Evolutionary conservation across 2,329 filamentous ascomycete genomes (phyloP).

Genomic region (Plenodomus lindquistii): DNA sequence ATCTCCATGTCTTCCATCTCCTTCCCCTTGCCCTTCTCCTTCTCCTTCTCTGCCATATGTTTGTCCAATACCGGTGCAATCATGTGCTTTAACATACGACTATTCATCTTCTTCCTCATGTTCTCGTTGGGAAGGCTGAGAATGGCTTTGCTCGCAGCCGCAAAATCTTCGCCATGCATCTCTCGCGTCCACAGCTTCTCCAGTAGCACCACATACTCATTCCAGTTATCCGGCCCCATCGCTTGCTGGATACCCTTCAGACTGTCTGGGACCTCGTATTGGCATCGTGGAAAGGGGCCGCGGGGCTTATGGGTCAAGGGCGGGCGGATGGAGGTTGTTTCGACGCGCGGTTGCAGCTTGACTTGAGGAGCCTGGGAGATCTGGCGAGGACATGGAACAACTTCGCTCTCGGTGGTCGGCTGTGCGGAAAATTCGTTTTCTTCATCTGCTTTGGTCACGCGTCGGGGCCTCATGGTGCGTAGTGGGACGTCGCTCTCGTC

Average conservation of each 20-base stretch:
- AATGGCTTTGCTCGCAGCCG: slow-evolving; percentile 1
- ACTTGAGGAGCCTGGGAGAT: neutral
- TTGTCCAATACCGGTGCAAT: slow-evolving; percentile 8
- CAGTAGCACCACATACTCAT: slow-evolving; percentile 13
- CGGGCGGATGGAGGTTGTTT: neutral
- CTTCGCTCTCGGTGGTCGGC: neutral
- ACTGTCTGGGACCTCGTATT: slow-evolving; percentile 10
- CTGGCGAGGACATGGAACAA: neutral
- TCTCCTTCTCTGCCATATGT: neutral
- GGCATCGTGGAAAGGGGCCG: slow-evolving; percentile 2
- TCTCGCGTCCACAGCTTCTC: slow-evolving; percentile 10
- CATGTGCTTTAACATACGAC: slow-evolving; percentile 3
- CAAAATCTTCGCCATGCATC: slow-evolving; percentile 7
- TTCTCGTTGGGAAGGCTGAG: slow-evolving; percentile 6
- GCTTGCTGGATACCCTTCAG: slow-evolving; percentile 13
- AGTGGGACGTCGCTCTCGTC: neutral
- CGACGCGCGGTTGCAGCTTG: neutral
- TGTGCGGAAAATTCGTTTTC: neutral
- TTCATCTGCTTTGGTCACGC: neutral
- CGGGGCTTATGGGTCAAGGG: neutral
- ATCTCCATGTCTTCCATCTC: neutral
- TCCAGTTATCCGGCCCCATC: slow-evolving; percentile 19
- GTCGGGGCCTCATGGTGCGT: neutral
- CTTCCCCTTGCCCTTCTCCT: neutral
- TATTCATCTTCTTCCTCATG: slow-evolving; percentile 10